A percentile compares a stretch with the other conserved stretches of the same genome.
Conservation (phyloP, 129 eudicot genomes). For the Arctium lappa region DNA sequence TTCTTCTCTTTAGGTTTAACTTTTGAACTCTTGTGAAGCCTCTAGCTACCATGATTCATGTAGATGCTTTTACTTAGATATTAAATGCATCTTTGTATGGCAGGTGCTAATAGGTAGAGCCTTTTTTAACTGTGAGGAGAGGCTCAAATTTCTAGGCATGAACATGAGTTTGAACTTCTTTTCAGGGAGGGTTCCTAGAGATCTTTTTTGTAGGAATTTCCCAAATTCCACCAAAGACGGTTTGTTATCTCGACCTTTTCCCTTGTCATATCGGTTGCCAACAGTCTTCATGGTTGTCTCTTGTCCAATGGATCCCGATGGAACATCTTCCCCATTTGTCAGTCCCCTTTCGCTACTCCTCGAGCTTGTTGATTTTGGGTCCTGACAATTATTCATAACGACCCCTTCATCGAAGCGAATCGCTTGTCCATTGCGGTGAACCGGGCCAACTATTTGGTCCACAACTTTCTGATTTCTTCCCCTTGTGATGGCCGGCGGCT, state of each 20-base stretch:
- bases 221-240: background rate
- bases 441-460: too few species aligned
- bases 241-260: background rate
- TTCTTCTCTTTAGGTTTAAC: background rate
- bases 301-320: too few species aligned
- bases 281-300: too few species aligned
- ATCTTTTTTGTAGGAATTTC: background rate
- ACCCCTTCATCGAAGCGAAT: too few species aligned
- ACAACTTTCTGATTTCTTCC: too few species aligned
- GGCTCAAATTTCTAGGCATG: background rate
- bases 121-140: background rate
- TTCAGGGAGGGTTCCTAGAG: background rate
- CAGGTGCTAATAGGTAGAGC: background rate
- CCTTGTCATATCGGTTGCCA: too few species aligned
- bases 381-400: too few species aligned
- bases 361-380: too few species aligned
- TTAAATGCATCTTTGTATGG: background rate
- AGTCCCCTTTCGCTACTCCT: too few species aligned
- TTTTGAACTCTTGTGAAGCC: background rate
- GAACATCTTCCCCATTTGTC: too few species aligned
- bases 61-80: background rate
- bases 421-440: too few species aligned
- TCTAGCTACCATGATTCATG: background rate
- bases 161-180: background rate
- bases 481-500: too few species aligned